Evolutionary conservation across 78 protist species (phyloP).

Genomic region (Dictyostelium firmibasis): DNA sequence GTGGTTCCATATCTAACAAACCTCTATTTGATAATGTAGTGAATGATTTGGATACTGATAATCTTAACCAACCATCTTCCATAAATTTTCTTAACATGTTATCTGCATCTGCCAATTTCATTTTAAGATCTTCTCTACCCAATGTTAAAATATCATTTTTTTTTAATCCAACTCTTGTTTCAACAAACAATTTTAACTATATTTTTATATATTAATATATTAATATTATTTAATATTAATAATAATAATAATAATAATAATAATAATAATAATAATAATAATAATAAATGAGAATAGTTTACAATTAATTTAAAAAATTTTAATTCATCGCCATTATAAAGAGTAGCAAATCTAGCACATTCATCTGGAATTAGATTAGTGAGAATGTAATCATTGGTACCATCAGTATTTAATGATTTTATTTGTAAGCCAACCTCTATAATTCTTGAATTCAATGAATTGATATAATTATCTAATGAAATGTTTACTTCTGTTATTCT

Average conservation of each 20-base stretch:
- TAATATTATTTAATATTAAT: no score
- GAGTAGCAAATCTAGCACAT: not conserved
- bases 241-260: no score
- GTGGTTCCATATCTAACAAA: not conserved
- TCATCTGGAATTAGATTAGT: not conserved
- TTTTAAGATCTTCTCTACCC: not conserved
- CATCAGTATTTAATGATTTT: not conserved
- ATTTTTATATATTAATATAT: not conserved
- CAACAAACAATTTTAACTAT: not conserved
- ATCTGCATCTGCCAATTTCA: slow-evolving; percentile 28
- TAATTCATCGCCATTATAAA: not conserved
- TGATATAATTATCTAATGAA: not conserved
- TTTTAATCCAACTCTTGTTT: slow-evolving; percentile 22
- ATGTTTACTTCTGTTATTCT: not conserved
- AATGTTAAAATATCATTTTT: not conserved
- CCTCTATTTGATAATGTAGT: slow-evolving; percentile 16
- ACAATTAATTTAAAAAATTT: not conserved
- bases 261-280: no score
- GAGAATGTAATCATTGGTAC: not conserved
- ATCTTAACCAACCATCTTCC: slow-evolving; percentile 54
- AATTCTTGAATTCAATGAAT: not conserved
- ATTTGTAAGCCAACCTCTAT: not conserved
- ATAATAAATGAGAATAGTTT: not conserved
- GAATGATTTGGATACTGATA: not conserved
- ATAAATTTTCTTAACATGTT: not conserved